Percentiles rank a stretch among this genome's conserved stretches.
These are phyloP conservation scores for Sugiyamaella neomexicana DNA, from an alignment of 1,139 yeast species.

Conservation along the genomic window DNA sequence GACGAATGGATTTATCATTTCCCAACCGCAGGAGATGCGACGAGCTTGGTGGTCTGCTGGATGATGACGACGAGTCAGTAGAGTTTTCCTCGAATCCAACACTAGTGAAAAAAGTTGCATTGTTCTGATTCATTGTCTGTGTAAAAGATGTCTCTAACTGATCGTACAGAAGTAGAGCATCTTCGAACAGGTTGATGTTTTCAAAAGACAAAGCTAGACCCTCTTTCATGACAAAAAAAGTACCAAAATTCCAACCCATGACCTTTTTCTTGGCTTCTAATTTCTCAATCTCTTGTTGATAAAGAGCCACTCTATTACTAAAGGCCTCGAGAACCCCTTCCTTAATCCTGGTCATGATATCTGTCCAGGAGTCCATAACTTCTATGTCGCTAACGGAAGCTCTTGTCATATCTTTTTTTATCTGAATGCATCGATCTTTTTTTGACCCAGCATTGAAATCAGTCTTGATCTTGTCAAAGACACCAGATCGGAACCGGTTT, in stretches of 20 bases:
- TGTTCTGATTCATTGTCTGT: conserved; percentile 28
- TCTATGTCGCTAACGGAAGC: conserved; percentile 35
- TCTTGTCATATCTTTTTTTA: conserved; percentile 40
- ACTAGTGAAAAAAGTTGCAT: conserved; percentile 33
- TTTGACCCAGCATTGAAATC: conserved; percentile 57
- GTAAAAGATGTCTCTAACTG: conserved; percentile 41
- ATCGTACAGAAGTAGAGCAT: conserved; percentile 53
- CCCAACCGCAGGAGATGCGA: conserved; percentile 36
- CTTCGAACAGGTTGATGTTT: conserved; percentile 57
- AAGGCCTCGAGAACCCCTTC: conserved; percentile 57
- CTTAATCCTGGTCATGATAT: conserved; percentile 50
- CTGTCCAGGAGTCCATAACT: conserved; percentile 53
- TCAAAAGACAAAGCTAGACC: conserved; percentile 50
- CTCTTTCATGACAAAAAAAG: conserved; percentile 48
- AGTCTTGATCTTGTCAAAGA: conserved; percentile 61
- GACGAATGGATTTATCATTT: conserved; percentile 37
- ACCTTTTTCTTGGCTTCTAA: conserved; percentile 39
- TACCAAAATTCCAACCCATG: conserved; percentile 48
- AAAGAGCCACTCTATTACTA: conserved; percentile 48
- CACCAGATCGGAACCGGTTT: conserved; percentile 54
- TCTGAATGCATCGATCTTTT: conserved; percentile 41
- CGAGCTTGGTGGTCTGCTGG: conserved; percentile 27
- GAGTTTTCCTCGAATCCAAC: conserved; percentile 35
- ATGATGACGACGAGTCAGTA: conserved; percentile 13
- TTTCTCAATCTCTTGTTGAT: conserved; percentile 43